phyloP scores from a whole-genome alignment of 345 rosid species.

The Gossypium raimondii region DNA sequence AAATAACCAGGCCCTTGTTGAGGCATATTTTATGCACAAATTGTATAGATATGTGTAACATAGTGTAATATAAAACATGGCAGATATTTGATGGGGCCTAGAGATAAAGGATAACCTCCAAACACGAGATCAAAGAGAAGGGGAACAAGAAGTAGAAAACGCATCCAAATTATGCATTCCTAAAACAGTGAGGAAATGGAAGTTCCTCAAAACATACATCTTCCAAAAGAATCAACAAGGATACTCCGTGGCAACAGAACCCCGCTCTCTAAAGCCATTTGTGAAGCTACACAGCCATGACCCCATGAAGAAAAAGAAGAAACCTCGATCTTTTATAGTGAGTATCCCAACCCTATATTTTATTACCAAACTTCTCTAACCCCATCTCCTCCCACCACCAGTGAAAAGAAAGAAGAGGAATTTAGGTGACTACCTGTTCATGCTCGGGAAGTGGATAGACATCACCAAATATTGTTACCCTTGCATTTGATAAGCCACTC shows the following conservation, averaged over 20 bases:
- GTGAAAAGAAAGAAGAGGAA: not conserved
- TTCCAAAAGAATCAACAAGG: not conserved
- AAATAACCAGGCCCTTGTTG: conserved; percentile 8
- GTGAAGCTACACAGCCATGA: not conserved
- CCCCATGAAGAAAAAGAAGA: not conserved
- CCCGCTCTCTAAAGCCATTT: not conserved
- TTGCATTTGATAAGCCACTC: conserved; percentile 98
- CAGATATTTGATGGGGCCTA: not conserved
- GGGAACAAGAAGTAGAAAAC: not conserved
- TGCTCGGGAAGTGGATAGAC: conserved; percentile 79
- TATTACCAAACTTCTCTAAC: not conserved
- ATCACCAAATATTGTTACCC: conserved; percentile 94
- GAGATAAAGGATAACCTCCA: not conserved
- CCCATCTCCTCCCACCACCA: not conserved
- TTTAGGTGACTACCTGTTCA: conserved; percentile 52
- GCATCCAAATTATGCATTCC: not conserved
- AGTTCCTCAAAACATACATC: not conserved
- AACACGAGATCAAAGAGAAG: not conserved
- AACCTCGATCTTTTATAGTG: not conserved
- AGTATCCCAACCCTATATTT: not conserved
- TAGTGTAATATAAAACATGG: not conserved
- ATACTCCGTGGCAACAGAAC: not conserved
- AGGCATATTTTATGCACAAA: not conserved
- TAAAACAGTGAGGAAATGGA: not conserved
- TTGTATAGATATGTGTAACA: not conserved